Conservation (phyloP, 176 grass and related monocot species). For the Aegilops umbellulata region DNA sequence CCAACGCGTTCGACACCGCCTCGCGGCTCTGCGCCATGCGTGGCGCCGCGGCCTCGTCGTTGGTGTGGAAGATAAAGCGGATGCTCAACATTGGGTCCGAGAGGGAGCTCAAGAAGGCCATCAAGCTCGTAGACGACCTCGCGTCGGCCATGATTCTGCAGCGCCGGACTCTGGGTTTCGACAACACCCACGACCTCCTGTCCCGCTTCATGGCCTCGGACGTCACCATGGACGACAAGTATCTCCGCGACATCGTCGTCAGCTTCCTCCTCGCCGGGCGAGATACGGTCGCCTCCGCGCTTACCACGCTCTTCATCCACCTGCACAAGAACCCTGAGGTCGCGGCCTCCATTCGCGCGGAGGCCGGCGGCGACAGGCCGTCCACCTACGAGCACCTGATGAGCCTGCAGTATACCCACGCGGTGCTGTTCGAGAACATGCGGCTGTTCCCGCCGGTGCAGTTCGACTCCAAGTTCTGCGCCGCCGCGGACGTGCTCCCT, state of each 20-base stretch:
- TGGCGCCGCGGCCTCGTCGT: slow-evolving; percentile 30
- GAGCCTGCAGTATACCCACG: slow-evolving; percentile 27
- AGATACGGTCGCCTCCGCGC: slow-evolving; percentile 52
- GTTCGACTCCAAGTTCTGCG: slow-evolving; percentile 55
- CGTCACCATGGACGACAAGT: slow-evolving; percentile 26
- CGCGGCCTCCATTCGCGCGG: not conserved
- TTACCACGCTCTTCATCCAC: slow-evolving; percentile 59
- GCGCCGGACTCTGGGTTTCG: not conserved
- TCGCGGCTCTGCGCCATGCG: slow-evolving; percentile 31
- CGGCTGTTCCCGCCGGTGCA: slow-evolving; percentile 52
- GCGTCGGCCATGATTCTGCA: slow-evolving; percentile 36
- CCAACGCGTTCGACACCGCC: slow-evolving; percentile 45
- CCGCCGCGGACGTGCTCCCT: slow-evolving; percentile 47
- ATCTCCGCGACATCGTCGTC: slow-evolving; percentile 46
- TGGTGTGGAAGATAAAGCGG: slow-evolving; percentile 50
- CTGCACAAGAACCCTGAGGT: not conserved
- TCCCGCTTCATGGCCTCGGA: slow-evolving; percentile 42
- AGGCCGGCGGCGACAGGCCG: not conserved
- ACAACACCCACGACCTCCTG: slow-evolving; percentile 32
- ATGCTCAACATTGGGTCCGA: slow-evolving; percentile 61
- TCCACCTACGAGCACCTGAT: not conserved
- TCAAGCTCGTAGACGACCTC: slow-evolving; percentile 44
- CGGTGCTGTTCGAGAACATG: slow-evolving; percentile 52
- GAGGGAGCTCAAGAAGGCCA: slow-evolving; percentile 41
- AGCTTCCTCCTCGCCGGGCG: slow-evolving; percentile 63